phyloP scores from a whole-genome alignment of 108 stramenopile genomes.

The Stephanodiscus triporus region DNA sequence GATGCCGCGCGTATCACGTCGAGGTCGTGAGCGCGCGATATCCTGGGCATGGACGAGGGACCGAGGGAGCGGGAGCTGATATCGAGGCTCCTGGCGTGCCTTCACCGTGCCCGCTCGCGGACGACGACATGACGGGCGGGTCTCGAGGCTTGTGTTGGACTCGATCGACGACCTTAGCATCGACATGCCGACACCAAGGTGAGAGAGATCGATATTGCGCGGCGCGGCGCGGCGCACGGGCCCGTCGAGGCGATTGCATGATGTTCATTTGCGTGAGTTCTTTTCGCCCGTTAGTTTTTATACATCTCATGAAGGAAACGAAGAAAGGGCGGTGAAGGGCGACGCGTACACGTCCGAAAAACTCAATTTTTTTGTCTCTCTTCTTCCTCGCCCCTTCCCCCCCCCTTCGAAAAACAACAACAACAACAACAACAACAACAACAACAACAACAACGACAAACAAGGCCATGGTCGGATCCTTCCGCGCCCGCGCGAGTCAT shows the following conservation, averaged over 20 bases:
- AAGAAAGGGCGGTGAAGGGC: too few relatives aligned
- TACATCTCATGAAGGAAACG: too few relatives aligned
- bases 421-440: too few relatives aligned
- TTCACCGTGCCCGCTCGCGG: slow-evolving; percentile 59
- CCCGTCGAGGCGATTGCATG: too few relatives aligned
- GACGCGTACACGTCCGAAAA: too few relatives aligned
- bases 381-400: too few relatives aligned
- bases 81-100: slow-evolving; percentile 77
- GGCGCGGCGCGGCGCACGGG: too few relatives aligned
- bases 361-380: too few relatives aligned
- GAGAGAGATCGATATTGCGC: too few relatives aligned
- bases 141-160: slow-evolving; percentile 85
- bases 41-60: slow-evolving; percentile 78
- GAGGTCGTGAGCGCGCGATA: slow-evolving; percentile 82
- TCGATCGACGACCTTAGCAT: slow-evolving; percentile 83
- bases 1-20: slow-evolving; percentile 72
- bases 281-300: too few relatives aligned
- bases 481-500: slow-evolving; percentile 94
- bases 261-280: too few relatives aligned
- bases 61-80: slow-evolving; percentile 88
- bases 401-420: too few relatives aligned
- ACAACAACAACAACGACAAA: not conserved
- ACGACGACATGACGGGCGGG: slow-evolving; percentile 79
- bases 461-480: slow-evolving; percentile 81
- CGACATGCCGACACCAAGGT: slow-evolving; percentile 82